Evolutionary conservation across 495 filamentous ascomycete genomes (phyloP).

Genomic region (Ascobolus immersus): DNA sequence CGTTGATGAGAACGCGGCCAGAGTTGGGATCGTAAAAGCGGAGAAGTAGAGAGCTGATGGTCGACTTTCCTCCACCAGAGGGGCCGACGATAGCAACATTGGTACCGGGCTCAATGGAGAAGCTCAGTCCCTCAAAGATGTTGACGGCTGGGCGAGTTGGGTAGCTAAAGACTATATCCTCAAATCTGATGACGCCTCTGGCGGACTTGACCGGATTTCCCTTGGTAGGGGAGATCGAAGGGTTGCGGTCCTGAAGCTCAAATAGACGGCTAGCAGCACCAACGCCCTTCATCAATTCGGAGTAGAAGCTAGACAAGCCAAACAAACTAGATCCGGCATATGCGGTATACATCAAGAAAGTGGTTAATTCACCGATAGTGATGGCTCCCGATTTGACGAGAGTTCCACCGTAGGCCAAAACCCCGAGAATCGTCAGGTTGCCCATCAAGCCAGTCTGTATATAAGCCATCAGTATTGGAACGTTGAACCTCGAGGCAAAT

Average conservation of each 20-base stretch:
- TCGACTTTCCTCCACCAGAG: conserved; percentile 83
- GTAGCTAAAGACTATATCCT: conserved; percentile 65
- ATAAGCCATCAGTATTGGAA: conserved; percentile 7
- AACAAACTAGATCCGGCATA: conserved; percentile 38
- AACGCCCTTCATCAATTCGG: conserved; percentile 95
- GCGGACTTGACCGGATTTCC: conserved; percentile 55
- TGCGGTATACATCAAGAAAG: conserved; percentile 54
- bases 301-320: conserved; percentile 84
- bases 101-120: conserved; percentile 70
- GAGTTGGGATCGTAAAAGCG: conserved; percentile 68
- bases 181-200: conserved; percentile 64
- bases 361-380: conserved; percentile 77
- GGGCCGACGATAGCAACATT: conserved; percentile 95
- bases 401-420: conserved; percentile 71
- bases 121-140: conserved; percentile 73
- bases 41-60: conserved; percentile 64
- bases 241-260: conserved; percentile 79
- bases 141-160: conserved; percentile 69
- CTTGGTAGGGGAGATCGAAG: conserved; percentile 60
- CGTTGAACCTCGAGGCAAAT: background rate
- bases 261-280: conserved; percentile 86
- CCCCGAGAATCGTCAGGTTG: conserved; percentile 82
- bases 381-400: conserved; percentile 72
- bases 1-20: conserved; percentile 63
- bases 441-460: conserved; percentile 56